Percentiles rank a stretch among this genome's conserved stretches.
Conservation (phyloP, 73 alveolate genomes). For the Tetrahymena thermophila region DNA sequence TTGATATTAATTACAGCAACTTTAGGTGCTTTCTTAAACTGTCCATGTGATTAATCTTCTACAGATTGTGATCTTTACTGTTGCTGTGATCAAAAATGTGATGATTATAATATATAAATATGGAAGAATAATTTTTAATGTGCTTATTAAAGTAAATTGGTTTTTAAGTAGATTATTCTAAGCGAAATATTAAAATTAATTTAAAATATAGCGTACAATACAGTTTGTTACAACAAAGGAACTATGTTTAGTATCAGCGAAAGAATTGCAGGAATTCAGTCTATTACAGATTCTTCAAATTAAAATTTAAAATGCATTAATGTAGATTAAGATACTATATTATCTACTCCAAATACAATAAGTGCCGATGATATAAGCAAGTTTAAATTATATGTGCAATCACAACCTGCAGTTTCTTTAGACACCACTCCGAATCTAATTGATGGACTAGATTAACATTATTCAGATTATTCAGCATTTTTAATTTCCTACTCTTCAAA, state of each 20-base stretch:
- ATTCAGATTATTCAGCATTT: background rate
- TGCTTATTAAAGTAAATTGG: background rate
- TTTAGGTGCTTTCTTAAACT: background rate
- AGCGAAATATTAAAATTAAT: background rate
- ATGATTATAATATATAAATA: background rate
- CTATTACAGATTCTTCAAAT: background rate
- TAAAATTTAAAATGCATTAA: background rate
- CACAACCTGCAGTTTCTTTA: background rate
- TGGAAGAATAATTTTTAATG: background rate
- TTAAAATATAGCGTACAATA: background rate
- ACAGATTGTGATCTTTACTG: background rate
- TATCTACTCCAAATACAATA: background rate
- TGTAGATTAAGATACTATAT: background rate
- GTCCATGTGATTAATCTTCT: background rate
- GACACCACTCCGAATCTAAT: background rate
- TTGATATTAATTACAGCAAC: background rate
- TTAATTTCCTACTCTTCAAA: background rate
- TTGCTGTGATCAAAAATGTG: background rate
- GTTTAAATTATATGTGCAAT: background rate
- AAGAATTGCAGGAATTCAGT: background rate
- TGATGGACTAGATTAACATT: background rate
- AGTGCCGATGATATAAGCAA: background rate
- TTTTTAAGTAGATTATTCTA: background rate
- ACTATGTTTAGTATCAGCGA: background rate
- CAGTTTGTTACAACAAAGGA: background rate